phyloP scores from a whole-genome alignment of 768 basidiomycete genomes.

The Hericium erinaceus region DNA sequence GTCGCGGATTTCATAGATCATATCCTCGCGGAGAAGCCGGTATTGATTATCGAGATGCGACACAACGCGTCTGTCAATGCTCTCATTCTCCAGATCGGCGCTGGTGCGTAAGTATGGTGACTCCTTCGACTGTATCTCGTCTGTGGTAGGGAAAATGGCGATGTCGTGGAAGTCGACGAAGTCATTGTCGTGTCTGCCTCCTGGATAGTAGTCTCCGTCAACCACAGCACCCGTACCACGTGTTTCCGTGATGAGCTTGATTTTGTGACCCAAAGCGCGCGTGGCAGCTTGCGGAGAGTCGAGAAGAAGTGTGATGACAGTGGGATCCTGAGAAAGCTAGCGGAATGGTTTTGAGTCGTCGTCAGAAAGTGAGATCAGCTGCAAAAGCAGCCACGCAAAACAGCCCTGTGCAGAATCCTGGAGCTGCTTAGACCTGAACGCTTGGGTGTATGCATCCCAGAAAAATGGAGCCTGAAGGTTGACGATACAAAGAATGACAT shows the following conservation, averaged over 20 bases:
- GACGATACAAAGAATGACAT: slow-evolving; percentile 31
- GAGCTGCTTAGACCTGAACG: slow-evolving; percentile 13
- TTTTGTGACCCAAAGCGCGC: slow-evolving; percentile 26
- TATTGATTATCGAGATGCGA: slow-evolving; percentile 60
- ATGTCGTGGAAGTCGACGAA: slow-evolving; percentile 50
- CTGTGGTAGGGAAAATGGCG: slow-evolving; percentile 53
- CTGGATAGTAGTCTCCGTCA: slow-evolving; percentile 30
- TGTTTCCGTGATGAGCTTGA: slow-evolving; percentile 30
- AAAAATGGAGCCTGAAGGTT: slow-evolving; percentile 37
- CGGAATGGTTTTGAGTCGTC: slow-evolving; percentile 29
- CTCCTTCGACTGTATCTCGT: slow-evolving; percentile 40
- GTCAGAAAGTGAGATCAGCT: slow-evolving; percentile 34
- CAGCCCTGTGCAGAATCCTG: slow-evolving; percentile 24
- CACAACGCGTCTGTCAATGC: slow-evolving; percentile 28
- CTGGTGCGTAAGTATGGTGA: slow-evolving; percentile 38
- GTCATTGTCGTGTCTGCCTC: slow-evolving; percentile 67
- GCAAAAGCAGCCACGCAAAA: slow-evolving; percentile 42
- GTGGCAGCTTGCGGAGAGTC: slow-evolving; percentile 19
- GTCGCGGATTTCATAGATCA: slow-evolving; percentile 48
- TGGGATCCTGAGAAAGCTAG: slow-evolving; percentile 25
- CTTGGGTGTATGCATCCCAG: slow-evolving; percentile 25
- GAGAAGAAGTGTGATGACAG: slow-evolving; percentile 20
- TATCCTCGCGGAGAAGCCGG: slow-evolving; percentile 54
- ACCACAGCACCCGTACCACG: slow-evolving; percentile 14
- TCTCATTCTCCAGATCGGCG: slow-evolving; percentile 30